Percentiles rank a stretch among this genome's conserved stretches.
phyloP scores from a whole-genome alignment of 768 basidiomycete species.

The Leccinum uliginosum region DNA sequence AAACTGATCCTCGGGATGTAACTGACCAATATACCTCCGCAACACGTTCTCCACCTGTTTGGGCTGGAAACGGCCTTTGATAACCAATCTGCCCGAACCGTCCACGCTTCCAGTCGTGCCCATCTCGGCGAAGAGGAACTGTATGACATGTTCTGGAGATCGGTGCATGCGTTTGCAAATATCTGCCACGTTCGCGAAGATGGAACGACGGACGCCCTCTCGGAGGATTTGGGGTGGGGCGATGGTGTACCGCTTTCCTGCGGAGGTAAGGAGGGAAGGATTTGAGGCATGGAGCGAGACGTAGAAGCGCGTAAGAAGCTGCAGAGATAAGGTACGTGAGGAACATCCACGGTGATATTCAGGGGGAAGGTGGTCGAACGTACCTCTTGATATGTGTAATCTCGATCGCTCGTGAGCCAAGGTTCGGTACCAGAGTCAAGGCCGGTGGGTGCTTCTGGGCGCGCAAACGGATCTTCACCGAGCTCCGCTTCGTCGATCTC shows the following conservation, averaged over 20 bases:
- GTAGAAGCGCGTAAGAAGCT: conserved; percentile 95
- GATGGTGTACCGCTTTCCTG: conserved; percentile 94
- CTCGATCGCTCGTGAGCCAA: conserved; percentile 90
- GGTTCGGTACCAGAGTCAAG: conserved; percentile 77
- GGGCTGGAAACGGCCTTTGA: conserved; percentile 97
- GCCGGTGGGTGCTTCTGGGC: conserved; percentile 48
- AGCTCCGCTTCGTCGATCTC: conserved; percentile 78
- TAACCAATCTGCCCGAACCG: conserved; percentile 85
- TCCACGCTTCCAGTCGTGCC: conserved; percentile 97
- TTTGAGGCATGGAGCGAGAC: conserved; percentile 88
- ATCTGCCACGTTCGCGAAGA: conserved; percentile 95
- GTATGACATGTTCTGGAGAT: conserved; percentile 95
- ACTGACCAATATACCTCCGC: conserved; percentile 90
- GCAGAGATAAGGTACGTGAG: not conserved
- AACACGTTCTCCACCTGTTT: conserved; percentile 98
- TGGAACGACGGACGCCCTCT: conserved; percentile 96
- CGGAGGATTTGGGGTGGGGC: conserved; percentile 91
- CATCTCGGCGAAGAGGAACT: conserved; percentile 96
- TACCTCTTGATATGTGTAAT: conserved; percentile 95
- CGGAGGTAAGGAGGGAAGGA: conserved; percentile 79
- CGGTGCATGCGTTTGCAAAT: conserved; percentile 99
- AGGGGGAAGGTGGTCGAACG: conserved; percentile 11
- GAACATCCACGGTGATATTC: not conserved
- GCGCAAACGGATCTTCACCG: conserved; percentile 84
- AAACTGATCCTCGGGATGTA: not conserved